phyloP scores from a whole-genome alignment of 805 yeast species.

The Brettanomyces naardenensis region DNA sequence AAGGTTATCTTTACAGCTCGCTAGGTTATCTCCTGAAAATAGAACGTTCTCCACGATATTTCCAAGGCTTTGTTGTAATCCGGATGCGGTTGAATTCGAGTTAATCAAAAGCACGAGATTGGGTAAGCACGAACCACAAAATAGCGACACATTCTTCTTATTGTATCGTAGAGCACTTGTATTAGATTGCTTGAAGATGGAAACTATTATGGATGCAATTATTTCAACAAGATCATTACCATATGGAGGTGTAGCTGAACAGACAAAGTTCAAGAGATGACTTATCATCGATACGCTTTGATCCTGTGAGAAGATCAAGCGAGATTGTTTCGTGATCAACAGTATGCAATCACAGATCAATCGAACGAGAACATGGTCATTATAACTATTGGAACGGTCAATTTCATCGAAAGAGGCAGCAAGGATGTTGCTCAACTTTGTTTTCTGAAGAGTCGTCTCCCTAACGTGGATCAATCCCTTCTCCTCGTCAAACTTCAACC shows the following conservation, averaged over 20 bases:
- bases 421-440: constrained; percentile 33
- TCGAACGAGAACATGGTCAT: constrained; percentile 16
- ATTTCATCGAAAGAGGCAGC: constrained; percentile 16
- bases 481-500: constrained; percentile 15
- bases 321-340: constrained; percentile 10
- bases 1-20: constrained; percentile 23
- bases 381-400: constrained; percentile 13
- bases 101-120: constrained; percentile 10
- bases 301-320: constrained; percentile 17
- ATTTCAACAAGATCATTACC: constrained; percentile 1
- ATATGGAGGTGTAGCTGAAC: constrained; percentile 1
- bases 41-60: constrained; percentile 20
- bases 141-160: constrained; percentile 19
- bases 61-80: constrained; percentile 3
- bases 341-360: constrained; percentile 11
- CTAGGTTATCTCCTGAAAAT: constrained; percentile 19
- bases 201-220: constrained; percentile 5
- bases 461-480: constrained; percentile 26
- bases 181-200: constrained; percentile 18
- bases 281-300: constrained; percentile 18
- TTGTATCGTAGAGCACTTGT: constrained; percentile 16
- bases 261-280: constrained; percentile 6
- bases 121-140: constrained; percentile 20
- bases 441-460: constrained; percentile 32
- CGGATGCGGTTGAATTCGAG: not conserved